phyloP scores from a whole-genome alignment of 2,329 filamentous ascomycete genomes.

The Phymatotrichopsis omnivora region DNA sequence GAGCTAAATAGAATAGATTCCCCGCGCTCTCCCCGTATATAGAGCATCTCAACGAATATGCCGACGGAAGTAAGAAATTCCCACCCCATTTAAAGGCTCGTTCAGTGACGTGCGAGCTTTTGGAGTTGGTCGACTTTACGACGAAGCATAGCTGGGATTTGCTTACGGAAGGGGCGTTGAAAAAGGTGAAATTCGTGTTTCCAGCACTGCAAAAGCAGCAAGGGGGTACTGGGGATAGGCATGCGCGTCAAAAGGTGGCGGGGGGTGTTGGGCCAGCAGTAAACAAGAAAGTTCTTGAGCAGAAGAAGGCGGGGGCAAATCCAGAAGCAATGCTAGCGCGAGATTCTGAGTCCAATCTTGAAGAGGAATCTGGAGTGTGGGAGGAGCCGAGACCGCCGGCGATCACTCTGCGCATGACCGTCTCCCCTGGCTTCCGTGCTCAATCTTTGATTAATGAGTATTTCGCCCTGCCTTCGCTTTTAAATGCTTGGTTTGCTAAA shows the following conservation, averaged over 20 bases:
- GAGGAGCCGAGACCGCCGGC: constrained; percentile 61
- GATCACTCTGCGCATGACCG: constrained; percentile 75
- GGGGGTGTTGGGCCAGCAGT: no score
- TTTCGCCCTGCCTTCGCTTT: background rate
- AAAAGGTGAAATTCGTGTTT: no score
- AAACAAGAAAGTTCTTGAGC: no score
- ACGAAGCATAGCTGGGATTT: constrained; percentile 61
- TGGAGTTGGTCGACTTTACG: constrained; percentile 75
- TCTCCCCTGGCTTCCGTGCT: constrained; percentile 94
- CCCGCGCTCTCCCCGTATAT: no score
- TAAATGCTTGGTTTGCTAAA: background rate
- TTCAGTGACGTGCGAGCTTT: constrained; percentile 63
- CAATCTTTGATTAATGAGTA: constrained; percentile 80
- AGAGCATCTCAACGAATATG: constrained; percentile 98
- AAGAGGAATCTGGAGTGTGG: constrained; percentile 61
- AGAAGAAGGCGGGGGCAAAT: no score
- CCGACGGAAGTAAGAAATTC: constrained; percentile 74
- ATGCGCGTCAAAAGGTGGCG: no score
- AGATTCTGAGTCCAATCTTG: no score
- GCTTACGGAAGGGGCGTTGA: no score
- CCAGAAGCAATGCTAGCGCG: no score
- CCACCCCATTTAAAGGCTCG: constrained; percentile 75
- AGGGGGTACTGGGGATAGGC: no score
- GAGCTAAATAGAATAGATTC: no score
- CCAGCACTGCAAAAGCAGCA: no score